These are phyloP conservation scores for Neoascochyta sp. DNA, from an alignment of 2,329 filamentous ascomycete species.

Conservation along the genomic window DNA sequence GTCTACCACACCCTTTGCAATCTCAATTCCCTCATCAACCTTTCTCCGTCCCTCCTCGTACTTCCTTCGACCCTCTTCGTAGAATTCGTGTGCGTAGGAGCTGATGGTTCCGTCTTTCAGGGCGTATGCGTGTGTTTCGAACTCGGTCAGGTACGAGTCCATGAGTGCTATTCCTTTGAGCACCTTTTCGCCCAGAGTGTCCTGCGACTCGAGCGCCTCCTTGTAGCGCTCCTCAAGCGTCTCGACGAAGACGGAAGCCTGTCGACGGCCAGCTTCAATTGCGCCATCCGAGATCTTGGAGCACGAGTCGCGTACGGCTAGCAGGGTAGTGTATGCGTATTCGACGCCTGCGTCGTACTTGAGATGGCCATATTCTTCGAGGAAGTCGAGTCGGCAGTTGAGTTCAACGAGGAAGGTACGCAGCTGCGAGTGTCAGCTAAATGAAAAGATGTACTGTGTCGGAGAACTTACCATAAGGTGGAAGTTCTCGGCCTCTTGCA, in stretches of 20 bases:
- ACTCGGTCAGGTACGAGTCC: constrained; percentile 78
- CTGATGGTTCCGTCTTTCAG: constrained; percentile 73
- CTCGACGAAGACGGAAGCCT: constrained; percentile 86
- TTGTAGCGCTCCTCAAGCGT: constrained; percentile 86
- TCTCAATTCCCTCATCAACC: constrained; percentile 72
- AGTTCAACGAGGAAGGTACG: constrained; percentile 82
- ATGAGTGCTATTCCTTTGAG: constrained; percentile 81
- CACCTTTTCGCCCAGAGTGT: constrained; percentile 87
- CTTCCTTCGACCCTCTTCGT: constrained; percentile 74
- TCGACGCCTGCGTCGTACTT: constrained; percentile 80
- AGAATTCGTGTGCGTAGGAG: constrained; percentile 65
- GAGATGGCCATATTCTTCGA: constrained; percentile 82
- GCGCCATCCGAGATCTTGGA: constrained; percentile 87
- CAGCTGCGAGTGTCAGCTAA: constrained; percentile 49
- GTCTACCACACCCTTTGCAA: constrained; percentile 72
- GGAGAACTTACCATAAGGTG: constrained; percentile 38
- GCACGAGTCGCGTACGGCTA: constrained; percentile 82
- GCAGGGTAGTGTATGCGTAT: constrained; percentile 78
- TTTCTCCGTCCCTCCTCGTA: constrained; percentile 76
- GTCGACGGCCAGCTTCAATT: constrained; percentile 77
- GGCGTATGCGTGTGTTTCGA: constrained; percentile 78
- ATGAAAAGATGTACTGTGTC: not conserved
- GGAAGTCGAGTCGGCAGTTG: constrained; percentile 78
- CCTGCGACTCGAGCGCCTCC: constrained; percentile 77
- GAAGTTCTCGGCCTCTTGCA: constrained; percentile 47